Evolutionary conservation across 2,329 filamentous ascomycete genomes (phyloP).

Genomic region (Cordyceps farinosa): DNA sequence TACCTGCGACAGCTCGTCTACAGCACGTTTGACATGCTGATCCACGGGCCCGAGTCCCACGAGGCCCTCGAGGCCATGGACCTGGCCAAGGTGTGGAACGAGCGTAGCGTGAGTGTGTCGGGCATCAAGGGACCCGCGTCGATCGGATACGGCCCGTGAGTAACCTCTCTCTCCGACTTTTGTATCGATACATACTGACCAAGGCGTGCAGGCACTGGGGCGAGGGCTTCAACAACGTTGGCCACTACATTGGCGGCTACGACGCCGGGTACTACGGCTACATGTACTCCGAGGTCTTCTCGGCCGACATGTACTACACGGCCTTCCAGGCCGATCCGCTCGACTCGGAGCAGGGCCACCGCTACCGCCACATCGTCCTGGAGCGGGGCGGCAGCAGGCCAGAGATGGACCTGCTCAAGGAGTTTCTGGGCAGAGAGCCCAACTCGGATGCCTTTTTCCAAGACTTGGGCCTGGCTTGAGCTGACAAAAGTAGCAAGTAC

Average conservation of each 20-base stretch:
- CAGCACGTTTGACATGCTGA: constrained; percentile 66
- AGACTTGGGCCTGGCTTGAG: constrained; percentile 56
- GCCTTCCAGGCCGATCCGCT: constrained; percentile 77
- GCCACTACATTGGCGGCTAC: constrained; percentile 79
- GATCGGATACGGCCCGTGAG: constrained; percentile 53
- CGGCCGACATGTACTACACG: constrained; percentile 79
- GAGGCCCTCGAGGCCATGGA: constrained; percentile 63
- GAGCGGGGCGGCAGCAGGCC: constrained; percentile 75
- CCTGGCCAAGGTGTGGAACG: constrained; percentile 66
- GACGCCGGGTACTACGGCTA: constrained; percentile 64
- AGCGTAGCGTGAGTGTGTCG: constrained; percentile 65
- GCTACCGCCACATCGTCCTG: constrained; percentile 74
- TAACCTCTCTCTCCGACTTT: constrained; percentile 14
- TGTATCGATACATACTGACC: neutral
- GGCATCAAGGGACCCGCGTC: constrained; percentile 72
- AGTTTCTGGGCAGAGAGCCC: constrained; percentile 74
- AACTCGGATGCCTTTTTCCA: constrained; percentile 76
- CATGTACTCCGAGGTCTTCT: constrained; percentile 70
- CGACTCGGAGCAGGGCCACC: constrained; percentile 67
- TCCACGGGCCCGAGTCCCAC: constrained; percentile 67
- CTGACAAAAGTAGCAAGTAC: neutral
- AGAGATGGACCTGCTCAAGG: constrained; percentile 75
- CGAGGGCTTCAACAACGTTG: constrained; percentile 74
- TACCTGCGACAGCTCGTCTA: constrained; percentile 32
- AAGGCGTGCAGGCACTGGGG: constrained; percentile 56